These are phyloP conservation scores for Cercis canadensis DNA, from an alignment of 306 rosid species.

Conservation along the genomic window DNA sequence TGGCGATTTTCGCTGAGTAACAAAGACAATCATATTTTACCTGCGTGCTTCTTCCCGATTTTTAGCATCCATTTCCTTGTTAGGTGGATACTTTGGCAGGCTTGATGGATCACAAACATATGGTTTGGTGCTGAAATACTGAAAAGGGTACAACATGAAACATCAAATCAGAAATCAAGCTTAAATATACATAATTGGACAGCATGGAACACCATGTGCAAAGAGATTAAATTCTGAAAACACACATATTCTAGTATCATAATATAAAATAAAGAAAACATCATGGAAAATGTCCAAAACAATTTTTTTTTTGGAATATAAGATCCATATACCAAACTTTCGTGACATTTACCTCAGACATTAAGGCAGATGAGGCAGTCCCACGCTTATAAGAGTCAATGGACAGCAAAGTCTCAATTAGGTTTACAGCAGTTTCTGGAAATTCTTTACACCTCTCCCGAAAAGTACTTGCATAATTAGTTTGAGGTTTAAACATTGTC, in stretches of 20 bases:
- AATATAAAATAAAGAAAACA: too few species aligned
- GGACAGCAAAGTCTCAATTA: conserved; percentile 76
- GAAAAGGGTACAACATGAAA: conserved; percentile 21
- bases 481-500: conserved; percentile 87
- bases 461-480: conserved; percentile 69
- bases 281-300: conserved; percentile 6
- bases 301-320: background rate
- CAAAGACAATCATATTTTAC: conserved; percentile 40
- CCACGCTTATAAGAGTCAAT: conserved; percentile 77
- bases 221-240: conserved; percentile 18
- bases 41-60: conserved; percentile 60
- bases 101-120: conserved; percentile 82
- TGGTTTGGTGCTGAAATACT: conserved; percentile 88
- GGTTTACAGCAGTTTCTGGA: conserved; percentile 59
- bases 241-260: background rate
- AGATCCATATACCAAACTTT: background rate
- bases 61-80: conserved; percentile 96
- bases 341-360: conserved; percentile 69
- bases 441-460: conserved; percentile 68
- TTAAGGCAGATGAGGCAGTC: conserved; percentile 86
- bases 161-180: conserved; percentile 33
- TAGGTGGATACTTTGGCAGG: conserved; percentile 88
- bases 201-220: background rate
- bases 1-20: conserved; percentile 15
- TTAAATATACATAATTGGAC: background rate